Conservation (phyloP, 2,329 filamentous ascomycete species). For the Lasiodiplodia sp. region DNA sequence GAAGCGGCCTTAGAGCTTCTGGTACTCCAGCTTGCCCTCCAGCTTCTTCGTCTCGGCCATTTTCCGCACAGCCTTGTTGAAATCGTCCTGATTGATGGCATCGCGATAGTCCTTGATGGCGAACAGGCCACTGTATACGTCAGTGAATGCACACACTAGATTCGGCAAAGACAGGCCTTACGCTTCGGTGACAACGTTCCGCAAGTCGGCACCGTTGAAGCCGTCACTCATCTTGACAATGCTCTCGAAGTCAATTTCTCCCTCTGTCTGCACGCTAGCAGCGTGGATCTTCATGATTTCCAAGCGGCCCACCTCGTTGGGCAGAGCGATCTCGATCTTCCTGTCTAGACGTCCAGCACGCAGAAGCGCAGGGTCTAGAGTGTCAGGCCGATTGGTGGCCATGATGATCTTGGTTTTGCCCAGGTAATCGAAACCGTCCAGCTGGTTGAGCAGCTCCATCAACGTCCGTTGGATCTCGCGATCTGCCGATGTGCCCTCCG, state of each 20-base stretch:
- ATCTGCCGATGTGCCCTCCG: conserved; percentile 95
- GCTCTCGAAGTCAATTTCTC: conserved; percentile 97
- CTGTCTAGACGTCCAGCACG: conserved; percentile 92
- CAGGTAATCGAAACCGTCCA: conserved; percentile 98
- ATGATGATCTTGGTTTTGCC: conserved; percentile 99
- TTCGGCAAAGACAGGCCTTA: conserved; percentile 62
- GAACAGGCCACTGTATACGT: conserved; percentile 76
- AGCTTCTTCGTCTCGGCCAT: conserved; percentile 97
- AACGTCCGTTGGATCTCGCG: conserved; percentile 97
- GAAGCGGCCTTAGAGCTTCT: conserved; percentile 76
- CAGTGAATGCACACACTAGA: conserved; percentile 32
- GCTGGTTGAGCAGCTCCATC: conserved; percentile 98
- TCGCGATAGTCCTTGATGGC: conserved; percentile 99
- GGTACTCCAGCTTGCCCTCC: conserved; percentile 97
- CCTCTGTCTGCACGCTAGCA: conserved; percentile 83
- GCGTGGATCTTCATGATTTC: conserved; percentile 99
- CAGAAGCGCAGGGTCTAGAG: conserved; percentile 89
- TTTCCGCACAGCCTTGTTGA: conserved; percentile 99
- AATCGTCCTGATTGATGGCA: conserved; percentile 96
- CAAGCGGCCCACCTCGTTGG: conserved; percentile 93
- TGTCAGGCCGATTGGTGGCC: conserved; percentile 98
- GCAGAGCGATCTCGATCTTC: conserved; percentile 97
- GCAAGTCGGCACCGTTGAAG: conserved; percentile 94
- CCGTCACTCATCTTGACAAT: conserved; percentile 99
- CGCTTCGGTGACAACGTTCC: conserved; percentile 98